Evolutionary conservation across 176 grass and related monocot species (phyloP), one percentile per base, ranked within the genome.

Genomic region (Carex parvula): DNA sequence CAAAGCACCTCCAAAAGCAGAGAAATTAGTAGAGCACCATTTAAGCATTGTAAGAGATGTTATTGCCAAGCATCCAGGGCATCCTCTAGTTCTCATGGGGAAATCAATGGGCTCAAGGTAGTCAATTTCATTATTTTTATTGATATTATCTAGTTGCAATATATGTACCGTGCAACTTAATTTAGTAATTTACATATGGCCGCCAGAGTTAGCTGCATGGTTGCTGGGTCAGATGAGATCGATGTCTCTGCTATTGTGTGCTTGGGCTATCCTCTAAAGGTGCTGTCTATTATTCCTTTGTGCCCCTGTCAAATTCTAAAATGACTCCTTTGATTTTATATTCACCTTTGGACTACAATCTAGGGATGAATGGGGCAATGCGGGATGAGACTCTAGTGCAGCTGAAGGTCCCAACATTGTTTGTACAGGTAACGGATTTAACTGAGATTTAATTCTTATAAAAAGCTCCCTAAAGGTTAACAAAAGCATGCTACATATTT

Each of bases 241-340:
- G 22, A 85, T 50, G 86, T 91, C 65, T 79, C 82, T 84, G 86
- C 82, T 16, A 78, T 97, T 74, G 50, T 97, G 76, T 97, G 94
- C 87, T 92, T 97, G 86, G 94, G 90, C n/a, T 97, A 97, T 91
- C 94, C 94, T 7, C 65, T 92, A n/a, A 94, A 94, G 92, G 92
- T 97, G 82, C 33, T 69, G 15, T 18, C 60, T 64, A 46, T 60
- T 85, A 44, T 59, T 88, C 18, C 41, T 54, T 68, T 85, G 9
- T 44, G 35, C 67, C 32, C 6, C 17, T 11, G 16, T 20, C n/a
- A 70, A 70, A n/a, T 70, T 18, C 16, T 37, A 70, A 70, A 70
- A 42, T 18, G 16, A 20, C 20, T 76, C 41, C 54, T 76, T 76
- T 26, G 12, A 76, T 24, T 32, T 62, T 53, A 79, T 48, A 41